Evolutionary conservation across 106 monocot species (phyloP).

Genomic region (Acorus gramineus): DNA sequence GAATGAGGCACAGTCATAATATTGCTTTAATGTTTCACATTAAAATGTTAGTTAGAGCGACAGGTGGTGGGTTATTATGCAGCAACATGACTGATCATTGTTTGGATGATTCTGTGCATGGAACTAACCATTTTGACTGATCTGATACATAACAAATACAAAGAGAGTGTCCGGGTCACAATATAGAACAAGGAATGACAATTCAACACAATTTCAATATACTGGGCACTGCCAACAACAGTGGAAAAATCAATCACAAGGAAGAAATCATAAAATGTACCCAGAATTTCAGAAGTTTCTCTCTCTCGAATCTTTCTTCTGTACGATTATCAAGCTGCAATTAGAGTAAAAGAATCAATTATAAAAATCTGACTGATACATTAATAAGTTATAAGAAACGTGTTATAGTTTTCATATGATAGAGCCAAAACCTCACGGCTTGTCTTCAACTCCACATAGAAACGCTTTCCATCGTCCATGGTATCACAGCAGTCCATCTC

Average conservation of each 20-base stretch:
- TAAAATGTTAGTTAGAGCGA: too few relatives aligned
- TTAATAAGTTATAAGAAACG: not conserved
- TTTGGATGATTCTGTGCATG: too few relatives aligned
- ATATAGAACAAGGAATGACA: too few relatives aligned
- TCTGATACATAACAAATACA: too few relatives aligned
- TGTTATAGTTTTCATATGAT: not conserved
- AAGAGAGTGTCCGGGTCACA: too few relatives aligned
- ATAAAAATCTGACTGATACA: not conserved
- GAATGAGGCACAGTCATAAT: too few relatives aligned
- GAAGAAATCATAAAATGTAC: slow-evolving; percentile 23
- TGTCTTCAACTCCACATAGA: slow-evolving; percentile 92
- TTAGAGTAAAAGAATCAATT: slow-evolving; percentile 1
- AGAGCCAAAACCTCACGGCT: slow-evolving; percentile 51
- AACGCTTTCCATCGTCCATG: slow-evolving; percentile 72
- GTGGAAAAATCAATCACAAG: not conserved
- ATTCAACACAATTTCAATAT: too few relatives aligned
- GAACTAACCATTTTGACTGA: too few relatives aligned
- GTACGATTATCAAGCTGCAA: slow-evolving; percentile 82
- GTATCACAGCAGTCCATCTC: slow-evolving; percentile 99
- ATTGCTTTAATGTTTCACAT: too few relatives aligned
- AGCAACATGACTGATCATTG: too few relatives aligned
- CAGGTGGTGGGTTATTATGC: too few relatives aligned
- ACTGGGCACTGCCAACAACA: too few relatives aligned
- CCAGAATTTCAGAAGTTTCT: slow-evolving; percentile 96
- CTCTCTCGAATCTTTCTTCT: slow-evolving; percentile 90